These are phyloP conservation scores for Diospyros kaki DNA, from an alignment of 148 eudicot genomes.

Conservation along the genomic window DNA sequence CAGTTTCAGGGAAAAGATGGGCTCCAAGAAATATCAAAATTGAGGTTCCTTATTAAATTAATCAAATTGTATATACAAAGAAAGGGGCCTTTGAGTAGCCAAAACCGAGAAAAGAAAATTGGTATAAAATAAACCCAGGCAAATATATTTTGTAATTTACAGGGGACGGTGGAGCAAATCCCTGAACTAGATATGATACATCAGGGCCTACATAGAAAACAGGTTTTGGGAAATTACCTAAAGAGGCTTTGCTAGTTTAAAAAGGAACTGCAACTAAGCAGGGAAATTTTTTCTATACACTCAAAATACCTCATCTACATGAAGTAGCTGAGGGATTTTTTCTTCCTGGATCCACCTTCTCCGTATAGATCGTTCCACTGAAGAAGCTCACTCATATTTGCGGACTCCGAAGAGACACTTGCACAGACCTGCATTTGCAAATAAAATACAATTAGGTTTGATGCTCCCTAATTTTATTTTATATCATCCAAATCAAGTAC, in stretches of 20 bases:
- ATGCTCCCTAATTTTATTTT: background rate
- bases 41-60: conserved; percentile 28
- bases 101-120: background rate
- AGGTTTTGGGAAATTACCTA: conserved; percentile 11
- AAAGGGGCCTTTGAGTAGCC: conserved; percentile 4
- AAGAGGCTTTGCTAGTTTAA: conserved; percentile 11
- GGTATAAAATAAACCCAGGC: conserved; percentile 9
- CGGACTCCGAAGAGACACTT: conserved; percentile 85
- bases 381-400: conserved; percentile 70
- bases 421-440: conserved; percentile 74
- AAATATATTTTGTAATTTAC: background rate
- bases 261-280: conserved; percentile 16
- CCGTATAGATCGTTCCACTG: conserved; percentile 97
- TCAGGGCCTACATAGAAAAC: conserved; percentile 13
- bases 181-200: conserved; percentile 25
- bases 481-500: too few species aligned
- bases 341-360: conserved; percentile 95
- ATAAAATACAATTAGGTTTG: background rate
- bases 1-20: background rate
- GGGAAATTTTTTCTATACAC: conserved; percentile 32
- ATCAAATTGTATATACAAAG: conserved; percentile 18
- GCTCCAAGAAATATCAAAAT: background rate
- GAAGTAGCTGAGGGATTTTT: conserved; percentile 83
- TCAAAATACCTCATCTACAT: conserved; percentile 53
- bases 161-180: conserved; percentile 10